These are phyloP conservation scores for Plasmodium cynomolgi DNA, from an alignment of 169 alveolate species.

Conservation along the genomic window DNA sequence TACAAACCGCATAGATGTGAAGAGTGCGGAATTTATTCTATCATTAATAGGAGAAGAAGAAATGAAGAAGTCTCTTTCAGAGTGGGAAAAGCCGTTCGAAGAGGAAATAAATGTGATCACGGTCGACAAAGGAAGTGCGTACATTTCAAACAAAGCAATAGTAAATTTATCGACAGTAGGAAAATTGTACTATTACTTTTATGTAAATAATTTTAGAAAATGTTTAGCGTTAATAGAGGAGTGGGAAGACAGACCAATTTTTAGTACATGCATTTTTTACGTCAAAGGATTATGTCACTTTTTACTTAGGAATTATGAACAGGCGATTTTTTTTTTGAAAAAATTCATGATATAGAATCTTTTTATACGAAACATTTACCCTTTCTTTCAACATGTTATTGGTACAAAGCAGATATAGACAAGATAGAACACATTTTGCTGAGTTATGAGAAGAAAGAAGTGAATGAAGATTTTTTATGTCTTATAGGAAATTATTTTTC, in stretches of 20 bases:
- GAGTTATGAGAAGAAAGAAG: constrained; percentile 47
- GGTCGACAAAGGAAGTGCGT: neutral
- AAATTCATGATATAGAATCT: constrained; percentile 38
- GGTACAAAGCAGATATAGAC: constrained; percentile 22
- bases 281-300: constrained; percentile 57
- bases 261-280: constrained; percentile 38
- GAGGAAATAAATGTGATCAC: neutral
- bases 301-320: constrained; percentile 51
- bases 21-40: constrained; percentile 23
- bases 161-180: constrained; percentile 28
- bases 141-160: constrained; percentile 26
- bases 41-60: constrained; percentile 41
- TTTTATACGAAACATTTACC: constrained; percentile 63
- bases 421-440: constrained; percentile 56
- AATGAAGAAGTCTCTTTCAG: constrained; percentile 26
- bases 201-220: constrained; percentile 43
- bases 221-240: constrained; percentile 52
- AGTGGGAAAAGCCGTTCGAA: constrained; percentile 12
- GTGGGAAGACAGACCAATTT: constrained; percentile 58
- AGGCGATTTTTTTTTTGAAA: constrained; percentile 28
- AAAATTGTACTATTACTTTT: constrained; percentile 22
- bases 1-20: constrained; percentile 21
- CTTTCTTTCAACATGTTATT: constrained; percentile 59
- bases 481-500: constrained; percentile 73
- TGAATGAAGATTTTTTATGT: constrained; percentile 55